phyloP scores from a whole-genome alignment of 2,329 filamentous ascomycete species.

The Trichoderma sp. region DNA sequence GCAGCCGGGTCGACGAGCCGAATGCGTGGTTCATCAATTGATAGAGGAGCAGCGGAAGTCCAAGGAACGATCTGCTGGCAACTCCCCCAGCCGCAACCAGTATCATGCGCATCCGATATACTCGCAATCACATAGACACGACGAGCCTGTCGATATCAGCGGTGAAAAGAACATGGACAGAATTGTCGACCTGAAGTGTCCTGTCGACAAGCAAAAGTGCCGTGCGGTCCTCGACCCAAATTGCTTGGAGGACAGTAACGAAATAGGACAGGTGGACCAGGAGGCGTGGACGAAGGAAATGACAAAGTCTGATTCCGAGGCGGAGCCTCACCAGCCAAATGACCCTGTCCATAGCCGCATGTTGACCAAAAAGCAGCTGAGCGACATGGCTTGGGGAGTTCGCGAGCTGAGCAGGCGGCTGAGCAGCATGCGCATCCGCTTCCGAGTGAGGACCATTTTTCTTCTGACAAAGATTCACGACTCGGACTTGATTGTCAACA shows the following conservation, averaged over 20 bases:
- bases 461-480: conserved; percentile 93
- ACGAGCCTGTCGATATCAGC: conserved; percentile 30
- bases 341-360: conserved; percentile 65
- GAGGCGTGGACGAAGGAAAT: conserved; percentile 58
- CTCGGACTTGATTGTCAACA: conserved; percentile 74
- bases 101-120: conserved; percentile 40
- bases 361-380: conserved; percentile 90
- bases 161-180: conserved; percentile 32
- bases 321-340: conserved; percentile 42
- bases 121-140: conserved; percentile 31
- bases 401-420: conserved; percentile 85
- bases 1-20: conserved; percentile 46
- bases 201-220: conserved; percentile 30
- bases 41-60: conserved; percentile 59
- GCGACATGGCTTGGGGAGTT: conserved; percentile 96
- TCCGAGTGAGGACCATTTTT: conserved; percentile 82
- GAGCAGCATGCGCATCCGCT: conserved; percentile 78
- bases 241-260: conserved; percentile 45
- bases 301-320: conserved; percentile 47
- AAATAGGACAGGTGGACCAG: conserved; percentile 60
- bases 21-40: conserved; percentile 68
- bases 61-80: conserved; percentile 35
- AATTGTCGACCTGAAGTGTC: conserved; percentile 34
- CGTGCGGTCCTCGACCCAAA: conserved; percentile 45
- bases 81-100: conserved; percentile 34